Conservation (phyloP, 164 flowering plant genomes). For the Berberis vulgaris region DNA sequence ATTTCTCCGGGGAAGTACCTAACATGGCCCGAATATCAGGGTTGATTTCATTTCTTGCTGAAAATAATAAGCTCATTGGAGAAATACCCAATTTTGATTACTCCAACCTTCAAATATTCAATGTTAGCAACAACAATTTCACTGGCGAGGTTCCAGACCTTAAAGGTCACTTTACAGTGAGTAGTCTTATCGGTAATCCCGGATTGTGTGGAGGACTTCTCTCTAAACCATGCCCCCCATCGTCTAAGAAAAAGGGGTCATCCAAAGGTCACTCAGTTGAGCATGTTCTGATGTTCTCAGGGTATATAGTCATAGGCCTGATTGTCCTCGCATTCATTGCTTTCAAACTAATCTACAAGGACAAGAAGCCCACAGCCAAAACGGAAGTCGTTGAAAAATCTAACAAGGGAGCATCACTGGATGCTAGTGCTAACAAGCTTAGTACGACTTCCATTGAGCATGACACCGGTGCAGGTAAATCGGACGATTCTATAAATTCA, state of each 20-base stretch:
- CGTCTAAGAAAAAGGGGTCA: not conserved
- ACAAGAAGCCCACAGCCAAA: constrained; percentile 15
- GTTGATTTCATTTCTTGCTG: constrained; percentile 28
- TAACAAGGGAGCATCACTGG: constrained; percentile 16
- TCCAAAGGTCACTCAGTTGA: constrained; percentile 11
- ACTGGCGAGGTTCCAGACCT: constrained; percentile 34
- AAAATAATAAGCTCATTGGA: constrained; percentile 37
- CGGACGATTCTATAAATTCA: constrained; percentile 24
- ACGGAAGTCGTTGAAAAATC: constrained; percentile 3
- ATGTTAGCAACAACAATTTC: constrained; percentile 43
- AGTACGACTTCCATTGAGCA: constrained; percentile 19
- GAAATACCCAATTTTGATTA: constrained; percentile 34
- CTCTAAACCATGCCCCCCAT: constrained; percentile 19
- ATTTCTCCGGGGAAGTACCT: constrained; percentile 37
- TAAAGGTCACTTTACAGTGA: constrained; percentile 7
- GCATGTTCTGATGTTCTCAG: constrained; percentile 37
- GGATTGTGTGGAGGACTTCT: constrained; percentile 38
- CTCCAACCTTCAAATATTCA: constrained; percentile 28
- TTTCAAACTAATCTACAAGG: constrained; percentile 12
- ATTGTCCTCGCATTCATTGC: constrained; percentile 17
- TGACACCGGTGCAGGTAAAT: constrained; percentile 18
- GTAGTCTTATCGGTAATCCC: constrained; percentile 31
- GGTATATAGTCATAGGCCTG: constrained; percentile 31
- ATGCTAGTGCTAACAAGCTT: constrained; percentile 15
- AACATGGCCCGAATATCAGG: constrained; percentile 35